phyloP scores from a whole-genome alignment of 208 protist genomes.

The Balamuthia mandrillaris region DNA sequence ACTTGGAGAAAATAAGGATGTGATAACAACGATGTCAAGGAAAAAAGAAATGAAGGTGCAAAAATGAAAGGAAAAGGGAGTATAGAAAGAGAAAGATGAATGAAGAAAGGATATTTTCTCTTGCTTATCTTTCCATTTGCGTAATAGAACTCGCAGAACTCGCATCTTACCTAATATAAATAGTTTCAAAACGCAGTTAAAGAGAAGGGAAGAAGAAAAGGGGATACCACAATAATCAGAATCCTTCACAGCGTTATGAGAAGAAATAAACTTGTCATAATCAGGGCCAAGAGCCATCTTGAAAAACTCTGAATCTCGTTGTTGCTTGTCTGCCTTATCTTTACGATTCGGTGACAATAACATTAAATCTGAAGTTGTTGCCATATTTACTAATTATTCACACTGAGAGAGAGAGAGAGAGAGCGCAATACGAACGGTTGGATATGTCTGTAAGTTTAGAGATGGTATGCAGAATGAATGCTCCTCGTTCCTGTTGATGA shows the following conservation, averaged over 20 bases:
- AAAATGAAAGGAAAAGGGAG: neutral
- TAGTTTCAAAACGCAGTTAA: neutral
- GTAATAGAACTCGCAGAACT: constrained; percentile 47
- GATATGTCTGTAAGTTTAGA: constrained; percentile 12
- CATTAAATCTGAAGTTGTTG: constrained; percentile 29
- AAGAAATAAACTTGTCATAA: neutral
- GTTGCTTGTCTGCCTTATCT: neutral
- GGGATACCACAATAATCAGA: neutral
- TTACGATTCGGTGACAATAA: neutral
- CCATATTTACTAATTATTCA: too few species aligned
- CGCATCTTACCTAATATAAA: constrained; percentile 50
- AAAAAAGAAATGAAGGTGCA: neutral
- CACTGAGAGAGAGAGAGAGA: too few species aligned
- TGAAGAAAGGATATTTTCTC: constrained; percentile 9
- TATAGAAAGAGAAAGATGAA: constrained; percentile 11
- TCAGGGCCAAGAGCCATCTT: neutral
- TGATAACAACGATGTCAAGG: neutral
- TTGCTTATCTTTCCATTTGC: constrained; percentile 18
- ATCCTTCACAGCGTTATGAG: neutral
- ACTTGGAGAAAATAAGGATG: constrained; percentile 47
- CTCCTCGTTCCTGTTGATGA: too few species aligned
- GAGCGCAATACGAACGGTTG: neutral
- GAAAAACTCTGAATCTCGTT: neutral
- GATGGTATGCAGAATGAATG: constrained; percentile 18
- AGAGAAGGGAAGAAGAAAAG: neutral